A percentile compares a stretch with the other conserved stretches of the same genome.
Evolutionary conservation across 225 moss, liverwort and hornwort species (phyloP).

Genomic region (Pseudoscleropodium purum): DNA sequence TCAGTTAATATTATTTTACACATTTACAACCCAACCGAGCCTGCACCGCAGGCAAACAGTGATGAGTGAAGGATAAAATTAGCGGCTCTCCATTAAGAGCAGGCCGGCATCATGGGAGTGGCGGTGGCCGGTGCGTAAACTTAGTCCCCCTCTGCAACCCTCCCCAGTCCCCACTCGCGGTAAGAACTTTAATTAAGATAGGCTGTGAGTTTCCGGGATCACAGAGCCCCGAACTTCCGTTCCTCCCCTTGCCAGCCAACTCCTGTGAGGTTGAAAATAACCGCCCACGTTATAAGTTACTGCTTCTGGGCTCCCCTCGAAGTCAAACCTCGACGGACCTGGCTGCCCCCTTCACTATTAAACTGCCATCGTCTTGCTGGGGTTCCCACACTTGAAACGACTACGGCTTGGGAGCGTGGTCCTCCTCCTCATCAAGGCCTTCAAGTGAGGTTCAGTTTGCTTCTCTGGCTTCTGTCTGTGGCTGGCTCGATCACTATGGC

Average conservation of each 20-base stretch:
- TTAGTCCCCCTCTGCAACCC: neutral
- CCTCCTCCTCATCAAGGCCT: neutral
- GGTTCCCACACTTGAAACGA: neutral
- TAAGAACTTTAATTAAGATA: neutral
- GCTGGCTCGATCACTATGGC: neutral
- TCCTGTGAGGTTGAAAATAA: neutral
- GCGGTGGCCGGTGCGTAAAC: conserved; percentile 8
- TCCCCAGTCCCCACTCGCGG: neutral
- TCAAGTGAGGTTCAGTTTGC: neutral
- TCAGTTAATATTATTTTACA: neutral
- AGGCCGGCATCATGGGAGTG: conserved; percentile 6
- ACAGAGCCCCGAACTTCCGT: neutral
- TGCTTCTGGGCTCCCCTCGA: neutral
- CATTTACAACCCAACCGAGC: neutral
- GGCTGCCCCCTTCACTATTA: neutral
- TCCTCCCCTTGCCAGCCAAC: too few species aligned
- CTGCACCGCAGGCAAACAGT: neutral
- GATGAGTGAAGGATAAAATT: neutral
- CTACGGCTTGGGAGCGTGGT: neutral
- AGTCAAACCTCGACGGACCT: conserved; percentile 19
- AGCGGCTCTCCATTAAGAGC: neutral
- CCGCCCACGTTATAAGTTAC: neutral
- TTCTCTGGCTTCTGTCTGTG: too few species aligned
- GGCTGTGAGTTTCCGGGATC: neutral
- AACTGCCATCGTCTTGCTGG: neutral